Conservation (phyloP, 305 asterid species). For the Fraxinus baroniana region DNA sequence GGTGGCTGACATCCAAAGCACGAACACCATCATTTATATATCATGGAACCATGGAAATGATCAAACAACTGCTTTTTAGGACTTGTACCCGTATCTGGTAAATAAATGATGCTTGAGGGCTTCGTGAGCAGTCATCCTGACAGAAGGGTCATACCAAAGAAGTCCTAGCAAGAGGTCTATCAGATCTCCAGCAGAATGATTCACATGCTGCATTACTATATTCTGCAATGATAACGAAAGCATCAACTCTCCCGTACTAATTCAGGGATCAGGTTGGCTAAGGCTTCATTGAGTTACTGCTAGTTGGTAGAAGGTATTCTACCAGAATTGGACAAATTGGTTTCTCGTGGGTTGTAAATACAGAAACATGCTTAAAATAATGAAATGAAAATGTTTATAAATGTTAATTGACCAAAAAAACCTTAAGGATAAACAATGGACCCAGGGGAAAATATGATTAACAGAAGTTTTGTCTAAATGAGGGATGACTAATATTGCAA, state of each 20-base stretch:
- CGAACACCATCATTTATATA: not conserved
- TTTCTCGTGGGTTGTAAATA: not conserved
- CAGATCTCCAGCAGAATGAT: conserved; percentile 87
- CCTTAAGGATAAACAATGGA: not conserved
- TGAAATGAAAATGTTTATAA: not conserved
- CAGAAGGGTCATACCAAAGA: conserved; percentile 60
- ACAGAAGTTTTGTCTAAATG: not conserved
- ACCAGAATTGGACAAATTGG: not conserved
- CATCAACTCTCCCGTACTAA: not conserved
- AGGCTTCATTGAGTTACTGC: not conserved
- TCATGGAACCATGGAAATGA: not conserved
- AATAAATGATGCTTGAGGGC: conserved; percentile 77
- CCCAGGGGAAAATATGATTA: not conserved
- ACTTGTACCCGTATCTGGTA: conserved; percentile 15
- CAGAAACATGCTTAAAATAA: not conserved
- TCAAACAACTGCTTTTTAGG: not conserved
- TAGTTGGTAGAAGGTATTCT: not conserved
- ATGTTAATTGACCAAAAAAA: not conserved
- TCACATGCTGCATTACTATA: conserved; percentile 79
- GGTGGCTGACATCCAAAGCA: not conserved
- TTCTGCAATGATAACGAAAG: conserved; percentile 21
- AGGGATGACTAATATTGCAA: not conserved
- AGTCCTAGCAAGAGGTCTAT: conserved; percentile 76
- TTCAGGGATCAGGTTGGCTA: not conserved
- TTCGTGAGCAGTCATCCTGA: conserved; percentile 64